Conservation (phyloP, 768 basidiomycete genomes). For the Lactarius tabidus region DNA sequence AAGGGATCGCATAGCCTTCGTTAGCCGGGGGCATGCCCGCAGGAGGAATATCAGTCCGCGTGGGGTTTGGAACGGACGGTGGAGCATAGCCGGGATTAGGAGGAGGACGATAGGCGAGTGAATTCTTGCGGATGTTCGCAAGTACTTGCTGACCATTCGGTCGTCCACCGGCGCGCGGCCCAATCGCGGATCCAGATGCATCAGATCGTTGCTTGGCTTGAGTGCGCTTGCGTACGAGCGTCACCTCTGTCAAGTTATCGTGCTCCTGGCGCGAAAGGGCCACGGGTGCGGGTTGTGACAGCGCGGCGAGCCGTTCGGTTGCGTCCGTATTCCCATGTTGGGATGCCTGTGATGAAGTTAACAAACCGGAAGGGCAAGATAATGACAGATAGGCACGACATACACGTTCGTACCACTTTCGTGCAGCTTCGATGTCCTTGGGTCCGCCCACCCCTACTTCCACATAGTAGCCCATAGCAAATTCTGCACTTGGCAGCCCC, state of each 20-base stretch:
- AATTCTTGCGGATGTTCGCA: slow-evolving; percentile 52
- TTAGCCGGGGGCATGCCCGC: not conserved
- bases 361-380: not conserved
- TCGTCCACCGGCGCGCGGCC: slow-evolving; percentile 23
- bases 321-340: slow-evolving; percentile 83
- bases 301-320: slow-evolving; percentile 60
- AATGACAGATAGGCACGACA: slow-evolving; percentile 28
- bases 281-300: slow-evolving; percentile 57
- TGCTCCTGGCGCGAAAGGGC: slow-evolving; percentile 76
- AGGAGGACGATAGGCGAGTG: slow-evolving; percentile 31
- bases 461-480: slow-evolving; percentile 93
- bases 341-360: slow-evolving; percentile 48
- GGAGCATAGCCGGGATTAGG: not conserved
- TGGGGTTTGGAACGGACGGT: not conserved
- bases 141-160: slow-evolving; percentile 44
- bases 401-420: slow-evolving; percentile 73
- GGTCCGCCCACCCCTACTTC: slow-evolving; percentile 86
- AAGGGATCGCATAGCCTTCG: not conserved
- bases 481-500: slow-evolving; percentile 78
- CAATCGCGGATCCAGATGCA: slow-evolving; percentile 25
- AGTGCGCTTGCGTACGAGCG: slow-evolving; percentile 80
- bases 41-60: slow-evolving; percentile 9
- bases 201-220: slow-evolving; percentile 58
- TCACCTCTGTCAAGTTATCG: slow-evolving; percentile 69
- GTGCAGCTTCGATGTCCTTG: slow-evolving; percentile 59